These are phyloP conservation scores for Carex myosuroides DNA, from an alignment of 176 grass and related monocot genomes.

Conservation along the genomic window DNA sequence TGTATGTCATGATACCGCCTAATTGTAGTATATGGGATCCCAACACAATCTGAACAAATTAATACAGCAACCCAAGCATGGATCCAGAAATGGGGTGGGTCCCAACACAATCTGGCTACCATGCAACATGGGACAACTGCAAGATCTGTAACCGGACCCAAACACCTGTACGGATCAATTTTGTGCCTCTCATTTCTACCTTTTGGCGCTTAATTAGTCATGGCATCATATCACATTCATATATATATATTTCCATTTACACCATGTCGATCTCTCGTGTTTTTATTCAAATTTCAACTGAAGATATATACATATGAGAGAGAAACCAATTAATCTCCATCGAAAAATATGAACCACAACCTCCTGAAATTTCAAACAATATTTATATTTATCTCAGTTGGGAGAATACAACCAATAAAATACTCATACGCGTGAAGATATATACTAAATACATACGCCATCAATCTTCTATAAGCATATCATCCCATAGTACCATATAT, in stretches of 20 bases:
- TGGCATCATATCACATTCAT: neutral
- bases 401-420: neutral
- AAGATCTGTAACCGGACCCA: neutral
- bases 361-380: neutral
- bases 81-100: constrained; percentile 3
- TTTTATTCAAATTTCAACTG: neutral
- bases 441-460: neutral
- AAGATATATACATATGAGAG: neutral
- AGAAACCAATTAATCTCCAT: neutral
- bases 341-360: neutral
- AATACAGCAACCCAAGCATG: neutral
- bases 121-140: neutral
- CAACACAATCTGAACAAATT: neutral
- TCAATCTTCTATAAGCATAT: neutral
- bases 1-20: no score
- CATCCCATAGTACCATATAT: neutral
- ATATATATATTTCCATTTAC: neutral
- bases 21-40: neutral
- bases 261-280: neutral
- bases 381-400: neutral
- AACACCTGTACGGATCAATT: neutral
- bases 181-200: neutral
- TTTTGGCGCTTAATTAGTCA: neutral
- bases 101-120: constrained; percentile 1
- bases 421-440: neutral